Evolutionary conservation across 1,284 basidiomycete species (phyloP).

Genomic region (Hemileia vastatrix): DNA sequence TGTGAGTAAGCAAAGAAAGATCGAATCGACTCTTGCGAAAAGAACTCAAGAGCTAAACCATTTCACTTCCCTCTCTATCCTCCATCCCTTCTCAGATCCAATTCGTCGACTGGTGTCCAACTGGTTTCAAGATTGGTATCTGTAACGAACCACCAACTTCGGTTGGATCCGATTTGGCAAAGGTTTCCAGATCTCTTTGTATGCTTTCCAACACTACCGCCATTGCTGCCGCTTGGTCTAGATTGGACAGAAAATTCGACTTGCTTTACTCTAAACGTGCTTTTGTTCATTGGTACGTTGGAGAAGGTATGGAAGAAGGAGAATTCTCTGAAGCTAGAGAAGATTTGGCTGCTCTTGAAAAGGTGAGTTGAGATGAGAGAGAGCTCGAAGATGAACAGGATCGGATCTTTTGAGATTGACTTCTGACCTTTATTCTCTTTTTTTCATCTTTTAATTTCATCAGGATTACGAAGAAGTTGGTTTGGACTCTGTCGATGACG

Average conservation of each 20-base stretch:
- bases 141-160: slow-evolving; percentile 89
- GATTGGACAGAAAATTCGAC: slow-evolving; percentile 98
- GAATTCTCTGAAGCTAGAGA: slow-evolving; percentile 97
- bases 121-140: slow-evolving; percentile 90
- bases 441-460: not conserved
- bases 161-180: slow-evolving; percentile 89
- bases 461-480: slow-evolving; percentile 42
- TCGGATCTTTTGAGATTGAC: not conserved
- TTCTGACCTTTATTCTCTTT: not conserved
- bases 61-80: slow-evolving; percentile 53
- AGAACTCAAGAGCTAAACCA: slow-evolving; percentile 47
- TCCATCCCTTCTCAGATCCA: slow-evolving; percentile 66
- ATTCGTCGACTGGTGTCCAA: slow-evolving; percentile 94
- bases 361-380: too few relatives aligned
- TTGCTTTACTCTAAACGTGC: slow-evolving; percentile 62
- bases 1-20: not conserved
- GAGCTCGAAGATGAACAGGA: too few relatives aligned
- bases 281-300: slow-evolving; percentile 89
- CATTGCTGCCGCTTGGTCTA: slow-evolving; percentile 87
- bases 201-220: slow-evolving; percentile 94
- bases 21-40: slow-evolving; percentile 2
- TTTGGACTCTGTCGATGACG: slow-evolving; percentile 20
- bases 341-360: slow-evolving; percentile 91
- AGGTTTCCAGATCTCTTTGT: slow-evolving; percentile 85
- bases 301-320: slow-evolving; percentile 98